Conservation (phyloP, 2,329 filamentous ascomycete species). For the Ascochyta pisi region DNA sequence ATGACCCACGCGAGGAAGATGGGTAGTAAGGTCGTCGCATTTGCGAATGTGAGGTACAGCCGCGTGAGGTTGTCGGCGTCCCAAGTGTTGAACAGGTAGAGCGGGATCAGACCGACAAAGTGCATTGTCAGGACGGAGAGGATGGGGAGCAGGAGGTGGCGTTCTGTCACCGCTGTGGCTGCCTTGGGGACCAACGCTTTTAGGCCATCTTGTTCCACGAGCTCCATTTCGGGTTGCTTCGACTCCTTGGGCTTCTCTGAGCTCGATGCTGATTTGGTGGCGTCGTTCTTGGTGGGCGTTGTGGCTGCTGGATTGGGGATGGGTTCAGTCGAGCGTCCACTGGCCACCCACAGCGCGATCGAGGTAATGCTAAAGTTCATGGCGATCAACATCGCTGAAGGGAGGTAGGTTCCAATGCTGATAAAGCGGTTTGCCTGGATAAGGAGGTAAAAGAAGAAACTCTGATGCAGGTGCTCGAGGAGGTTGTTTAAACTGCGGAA, state of each 20-base stretch:
- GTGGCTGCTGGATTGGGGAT: constrained; percentile 37
- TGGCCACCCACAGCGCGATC: constrained; percentile 91
- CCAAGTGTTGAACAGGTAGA: constrained; percentile 85
- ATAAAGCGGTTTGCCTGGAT: constrained; percentile 93
- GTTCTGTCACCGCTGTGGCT: constrained; percentile 58
- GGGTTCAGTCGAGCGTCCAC: constrained; percentile 59
- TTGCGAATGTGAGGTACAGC: constrained; percentile 41
- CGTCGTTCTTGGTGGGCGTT: constrained; percentile 12
- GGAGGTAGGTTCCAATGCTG: constrained; percentile 96
- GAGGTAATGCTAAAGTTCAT: constrained; percentile 96
- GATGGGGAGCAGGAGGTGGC: constrained; percentile 75
- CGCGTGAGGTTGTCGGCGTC: constrained; percentile 55
- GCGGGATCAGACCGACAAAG: constrained; percentile 77
- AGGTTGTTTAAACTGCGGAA: constrained; percentile 96
- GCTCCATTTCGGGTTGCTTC: constrained; percentile 22
- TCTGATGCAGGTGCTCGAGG: constrained; percentile 95
- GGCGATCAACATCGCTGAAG: constrained; percentile 95
- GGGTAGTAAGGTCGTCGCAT: constrained; percentile 45
- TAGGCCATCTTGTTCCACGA: constrained; percentile 46
- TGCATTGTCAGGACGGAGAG: constrained; percentile 75
- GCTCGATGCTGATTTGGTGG: constrained; percentile 41
- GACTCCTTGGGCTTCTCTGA: constrained; percentile 60
- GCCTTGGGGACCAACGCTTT: constrained; percentile 49
- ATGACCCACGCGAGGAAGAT: constrained; percentile 38
- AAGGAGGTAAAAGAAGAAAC: constrained; percentile 98